These are phyloP conservation scores for Polyplosphaeria fusca DNA, from an alignment of 495 filamentous ascomycete species.

Conservation along the genomic window DNA sequence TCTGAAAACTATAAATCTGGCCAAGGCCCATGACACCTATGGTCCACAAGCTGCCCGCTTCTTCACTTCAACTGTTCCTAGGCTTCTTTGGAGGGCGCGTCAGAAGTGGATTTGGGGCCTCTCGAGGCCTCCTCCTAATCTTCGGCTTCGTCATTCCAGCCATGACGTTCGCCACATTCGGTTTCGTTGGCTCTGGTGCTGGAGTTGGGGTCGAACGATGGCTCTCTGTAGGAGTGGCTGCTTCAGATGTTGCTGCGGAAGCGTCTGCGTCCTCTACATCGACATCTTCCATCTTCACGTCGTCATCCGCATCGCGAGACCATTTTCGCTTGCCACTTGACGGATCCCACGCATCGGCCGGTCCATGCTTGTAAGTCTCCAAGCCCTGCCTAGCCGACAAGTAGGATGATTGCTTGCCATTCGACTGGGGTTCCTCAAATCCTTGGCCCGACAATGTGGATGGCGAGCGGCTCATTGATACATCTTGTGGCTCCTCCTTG, in stretches of 20 bases:
- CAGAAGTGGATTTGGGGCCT: slow-evolving; percentile 21
- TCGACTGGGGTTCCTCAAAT: no score
- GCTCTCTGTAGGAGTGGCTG: slow-evolving; percentile 10
- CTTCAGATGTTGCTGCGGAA: background rate
- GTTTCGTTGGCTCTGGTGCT: background rate
- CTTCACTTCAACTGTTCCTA: slow-evolving; percentile 10
- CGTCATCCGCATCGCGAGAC: slow-evolving; percentile 7
- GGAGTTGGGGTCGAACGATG: slow-evolving; percentile 18
- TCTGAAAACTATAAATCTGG: no score
- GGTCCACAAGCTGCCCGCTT: no score
- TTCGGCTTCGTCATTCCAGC: slow-evolving; percentile 18
- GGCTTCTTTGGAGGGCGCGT: slow-evolving; percentile 22
- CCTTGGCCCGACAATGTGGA: no score
- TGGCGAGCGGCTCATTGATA: no score
- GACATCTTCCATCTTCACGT: slow-evolving; percentile 29
- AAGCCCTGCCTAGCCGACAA: no score
- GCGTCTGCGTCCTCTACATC: slow-evolving; percentile 6
- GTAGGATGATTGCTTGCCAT: no score
- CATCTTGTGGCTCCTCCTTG: slow-evolving; percentile 8
- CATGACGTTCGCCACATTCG: slow-evolving; percentile 6
- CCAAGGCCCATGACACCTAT: no score
- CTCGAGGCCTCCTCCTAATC: slow-evolving; percentile 14
- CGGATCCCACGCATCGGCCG: background rate
- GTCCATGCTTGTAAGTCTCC: background rate
- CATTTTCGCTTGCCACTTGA: slow-evolving; percentile 20